Percentiles rank a stretch among this genome's conserved stretches.
Evolutionary conservation across 2,329 filamentous ascomycete species (phyloP).

Genomic region (Zasmidium cellare): DNA sequence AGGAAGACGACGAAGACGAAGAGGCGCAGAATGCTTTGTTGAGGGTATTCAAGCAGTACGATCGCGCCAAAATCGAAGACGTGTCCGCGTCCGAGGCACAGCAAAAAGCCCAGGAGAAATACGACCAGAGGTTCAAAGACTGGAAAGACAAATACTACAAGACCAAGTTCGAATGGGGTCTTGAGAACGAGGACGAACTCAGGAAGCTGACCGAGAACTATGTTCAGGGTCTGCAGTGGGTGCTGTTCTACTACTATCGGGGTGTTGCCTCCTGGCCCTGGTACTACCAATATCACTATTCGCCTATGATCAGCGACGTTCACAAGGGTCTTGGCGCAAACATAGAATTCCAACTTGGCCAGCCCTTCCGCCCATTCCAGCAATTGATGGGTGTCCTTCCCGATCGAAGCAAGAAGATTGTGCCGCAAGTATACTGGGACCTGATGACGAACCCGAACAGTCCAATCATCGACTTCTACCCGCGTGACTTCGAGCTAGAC

Average conservation of each 20-base stretch:
- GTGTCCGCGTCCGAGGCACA: slow-evolving; percentile 76
- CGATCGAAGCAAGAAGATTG: slow-evolving; percentile 95
- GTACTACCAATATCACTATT: slow-evolving; percentile 97
- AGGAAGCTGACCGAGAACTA: slow-evolving; percentile 89
- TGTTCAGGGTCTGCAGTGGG: slow-evolving; percentile 96
- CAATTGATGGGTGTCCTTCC: slow-evolving; percentile 98
- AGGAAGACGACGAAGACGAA: slow-evolving; percentile 75
- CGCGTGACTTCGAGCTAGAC: slow-evolving; percentile 92
- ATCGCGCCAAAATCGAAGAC: slow-evolving; percentile 84
- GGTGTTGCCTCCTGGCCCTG: slow-evolving; percentile 98
- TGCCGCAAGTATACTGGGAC: slow-evolving; percentile 81
- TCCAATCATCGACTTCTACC: slow-evolving; percentile 97
- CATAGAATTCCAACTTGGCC: slow-evolving; percentile 88
- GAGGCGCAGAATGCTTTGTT: slow-evolving; percentile 80
- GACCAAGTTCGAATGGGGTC: slow-evolving; percentile 86
- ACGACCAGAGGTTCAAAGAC: slow-evolving; percentile 81
- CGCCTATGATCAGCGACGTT: slow-evolving; percentile 95
- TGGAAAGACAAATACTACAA: slow-evolving; percentile 97
- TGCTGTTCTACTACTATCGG: slow-evolving; percentile 95
- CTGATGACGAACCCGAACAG: slow-evolving; percentile 90
- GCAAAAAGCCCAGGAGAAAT: slow-evolving; percentile 76
- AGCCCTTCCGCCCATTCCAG: slow-evolving; percentile 92
- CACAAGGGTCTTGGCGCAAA: slow-evolving; percentile 82
- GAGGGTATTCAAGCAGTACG: slow-evolving; percentile 85
- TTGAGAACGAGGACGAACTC: slow-evolving; percentile 78